phyloP scores from a whole-genome alignment of 1,139 yeast genomes.

The Pichia sp. region DNA sequence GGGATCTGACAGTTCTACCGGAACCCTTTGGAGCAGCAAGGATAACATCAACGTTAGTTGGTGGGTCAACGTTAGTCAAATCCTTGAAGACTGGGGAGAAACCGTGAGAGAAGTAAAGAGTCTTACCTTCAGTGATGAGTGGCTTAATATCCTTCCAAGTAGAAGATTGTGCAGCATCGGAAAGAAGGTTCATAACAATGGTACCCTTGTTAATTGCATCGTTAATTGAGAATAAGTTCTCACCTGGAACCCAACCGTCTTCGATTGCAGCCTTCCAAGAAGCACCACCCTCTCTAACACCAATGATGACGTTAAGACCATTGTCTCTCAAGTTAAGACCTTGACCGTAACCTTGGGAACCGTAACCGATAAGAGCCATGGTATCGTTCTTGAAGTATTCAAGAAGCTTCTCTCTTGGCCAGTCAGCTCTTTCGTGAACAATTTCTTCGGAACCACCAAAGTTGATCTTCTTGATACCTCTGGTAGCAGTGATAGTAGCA shows the following conservation, averaged over 20 bases:
- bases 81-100: slow-evolving; percentile 99
- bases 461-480: slow-evolving; percentile 95
- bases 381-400: slow-evolving; percentile 98
- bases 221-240: slow-evolving; percentile 89
- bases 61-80: slow-evolving; percentile 93
- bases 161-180: slow-evolving; percentile 99
- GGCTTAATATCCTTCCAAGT: slow-evolving; percentile 90
- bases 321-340: slow-evolving; percentile 99
- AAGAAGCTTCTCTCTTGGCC: slow-evolving; percentile 96
- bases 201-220: slow-evolving; percentile 94
- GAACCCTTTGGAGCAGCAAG: slow-evolving; percentile 99
- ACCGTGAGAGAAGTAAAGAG: slow-evolving; percentile 98
- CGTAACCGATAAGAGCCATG: slow-evolving; percentile 96
- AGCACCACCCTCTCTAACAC: slow-evolving; percentile 98
- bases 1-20: slow-evolving; percentile 98
- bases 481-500: slow-evolving; percentile 37
- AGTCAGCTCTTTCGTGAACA: slow-evolving; percentile 98
- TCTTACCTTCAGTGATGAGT: slow-evolving; percentile 91
- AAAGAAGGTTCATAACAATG: slow-evolving; percentile 92
- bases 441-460: slow-evolving; percentile 93
- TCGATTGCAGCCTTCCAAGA: slow-evolving; percentile 99
- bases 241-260: slow-evolving; percentile 99
- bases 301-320: slow-evolving; percentile 94
- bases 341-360: slow-evolving; percentile 99
- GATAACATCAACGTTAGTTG: slow-evolving; percentile 91